Evolutionary conservation across 2,329 filamentous ascomycete genomes (phyloP), one percentile per base, ranked within the genome.

Genomic region (Epicoccum nigrum): DNA sequence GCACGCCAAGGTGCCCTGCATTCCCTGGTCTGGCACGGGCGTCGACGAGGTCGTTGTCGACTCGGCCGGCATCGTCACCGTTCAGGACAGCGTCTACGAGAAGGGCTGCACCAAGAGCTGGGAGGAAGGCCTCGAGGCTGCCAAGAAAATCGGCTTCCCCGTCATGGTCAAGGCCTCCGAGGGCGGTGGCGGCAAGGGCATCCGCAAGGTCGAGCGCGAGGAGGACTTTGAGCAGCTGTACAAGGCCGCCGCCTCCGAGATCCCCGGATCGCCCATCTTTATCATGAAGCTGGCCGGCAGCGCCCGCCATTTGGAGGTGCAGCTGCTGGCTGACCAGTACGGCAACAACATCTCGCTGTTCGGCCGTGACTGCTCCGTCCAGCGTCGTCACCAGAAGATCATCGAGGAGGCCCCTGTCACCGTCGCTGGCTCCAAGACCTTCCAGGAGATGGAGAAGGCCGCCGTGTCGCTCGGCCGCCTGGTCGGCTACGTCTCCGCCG

Each of bases 131-230:
- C 83, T 99, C 42, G 79, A 84, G 69, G 92, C 89, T 70, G 94
- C 94, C 53, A 86, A 84, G 73, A 83, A 90, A 70, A 99, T 99
- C 74, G 94, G 94, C 62, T 99, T 99, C 80, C 94, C 94, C 13
- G 89, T 99, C 81, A 99, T 99, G 94, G 91, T 99, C 75, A 99
- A 99, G 82, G 94, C 94, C n/a, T 97, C 94, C 2, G 94, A 99
- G 81, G 94, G 94, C 79, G 94, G 94, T 79, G 94, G 94, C 79
- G 94, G 94, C 73, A 99, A 99, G 82, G 94, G 94, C 83, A 99
- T 99, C 72, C 91, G 95, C 73, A 97, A 97, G 79, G 94, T 94
- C 62, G 82, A 90, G 56, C 81, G 81, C 55, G 92, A 96, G 73
- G 88, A 93, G 33, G 86, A 89, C 58, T 99, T 99, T 68, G 83